Evolutionary conservation across 2,329 filamentous ascomycete species (phyloP), one percentile per base, ranked within the genome.

Genomic region (Aureobasidium namibiae): DNA sequence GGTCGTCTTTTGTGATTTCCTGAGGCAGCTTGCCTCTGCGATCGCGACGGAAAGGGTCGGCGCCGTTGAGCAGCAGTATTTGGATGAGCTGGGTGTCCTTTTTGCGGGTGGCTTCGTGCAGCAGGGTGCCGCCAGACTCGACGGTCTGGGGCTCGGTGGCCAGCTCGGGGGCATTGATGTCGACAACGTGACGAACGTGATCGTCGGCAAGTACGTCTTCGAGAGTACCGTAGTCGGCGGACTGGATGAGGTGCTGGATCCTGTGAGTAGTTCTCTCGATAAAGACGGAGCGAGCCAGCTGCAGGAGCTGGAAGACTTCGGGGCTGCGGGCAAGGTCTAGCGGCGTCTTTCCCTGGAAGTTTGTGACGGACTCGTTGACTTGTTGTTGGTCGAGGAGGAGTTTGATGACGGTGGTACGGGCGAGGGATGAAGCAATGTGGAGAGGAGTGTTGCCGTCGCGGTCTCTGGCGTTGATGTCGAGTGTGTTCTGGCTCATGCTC

Each of bases 21-120:
- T 99, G 94, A 2, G 94, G 91, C 33, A 99, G 80, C 73, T 95
- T 97, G 50, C 94, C 94, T 75, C 91, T 96, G 67, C 91, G 89
- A 73, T 99, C 94, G 61, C 94, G 85, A 59, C 91, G 86, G 75
- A 99, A 99, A 0, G 94, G 94, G 72, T 99, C 94, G 11, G 92
- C 94, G 11, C 94, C 94, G 69, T 97, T 95, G 56, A 97, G 84
- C 38, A 99, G 78, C 13, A 99, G 80, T 18, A 96, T 82, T 70
- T 97, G 89, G 61, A 96, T 95, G 23, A 99, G 81, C 66, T 89
- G 87, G 24, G 85, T 86, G 68, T 99, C 92, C 74, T 84, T 91
- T 71, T 88, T 90, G 66, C 91, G 85, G 7, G 94, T 92, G 0
- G 92, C 94, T 72, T 99, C 92, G 70, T 99, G 94, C 33, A 99